phyloP scores from a whole-genome alignment of 2,329 filamentous ascomycete genomes.

The Exophiala mesophila region DNA sequence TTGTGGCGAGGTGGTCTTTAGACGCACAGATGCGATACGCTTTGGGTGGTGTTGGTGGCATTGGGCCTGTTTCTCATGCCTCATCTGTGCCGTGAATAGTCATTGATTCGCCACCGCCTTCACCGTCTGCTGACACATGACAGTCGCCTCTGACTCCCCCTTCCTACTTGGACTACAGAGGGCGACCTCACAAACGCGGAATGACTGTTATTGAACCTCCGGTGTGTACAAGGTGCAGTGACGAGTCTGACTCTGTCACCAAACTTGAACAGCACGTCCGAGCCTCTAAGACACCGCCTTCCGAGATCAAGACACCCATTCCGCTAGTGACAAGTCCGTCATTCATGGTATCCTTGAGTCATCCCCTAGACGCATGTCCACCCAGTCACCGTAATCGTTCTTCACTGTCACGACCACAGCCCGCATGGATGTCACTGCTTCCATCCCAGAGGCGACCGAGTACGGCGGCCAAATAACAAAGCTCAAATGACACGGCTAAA shows the following conservation, averaged over 20 bases:
- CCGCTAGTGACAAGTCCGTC: slow-evolving; percentile 4
- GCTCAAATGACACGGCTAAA: too few relatives aligned
- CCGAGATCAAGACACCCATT: slow-evolving; percentile 1
- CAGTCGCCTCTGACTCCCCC: slow-evolving; percentile 23
- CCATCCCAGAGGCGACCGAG: too few relatives aligned
- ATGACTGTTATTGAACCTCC: slow-evolving; percentile 20
- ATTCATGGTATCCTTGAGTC: slow-evolving; percentile 11
- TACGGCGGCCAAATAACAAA: too few relatives aligned
- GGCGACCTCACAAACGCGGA: slow-evolving; percentile 17
- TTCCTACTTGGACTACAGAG: slow-evolving; percentile 15
- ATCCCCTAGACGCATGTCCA: slow-evolving; percentile 11
- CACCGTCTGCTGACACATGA: neutral
- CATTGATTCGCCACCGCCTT: neutral
- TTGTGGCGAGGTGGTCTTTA: slow-evolving; percentile 25
- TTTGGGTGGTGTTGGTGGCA: slow-evolving; percentile 33
- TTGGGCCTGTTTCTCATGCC: slow-evolving; percentile 29
- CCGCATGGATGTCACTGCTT: slow-evolving; percentile 21
- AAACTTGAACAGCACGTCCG: slow-evolving; percentile 23
- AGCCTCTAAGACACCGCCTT: slow-evolving; percentile 2
- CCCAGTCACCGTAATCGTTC: neutral
- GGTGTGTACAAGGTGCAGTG: slow-evolving; percentile 19
- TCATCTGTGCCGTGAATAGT: slow-evolving; percentile 26
- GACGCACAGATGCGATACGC: slow-evolving; percentile 26
- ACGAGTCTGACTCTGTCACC: slow-evolving; percentile 15
- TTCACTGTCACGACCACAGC: slow-evolving; percentile 4